Evolutionary conservation across 441 rosid species (phyloP).

Genomic region (Pelargonium citronellum): DNA sequence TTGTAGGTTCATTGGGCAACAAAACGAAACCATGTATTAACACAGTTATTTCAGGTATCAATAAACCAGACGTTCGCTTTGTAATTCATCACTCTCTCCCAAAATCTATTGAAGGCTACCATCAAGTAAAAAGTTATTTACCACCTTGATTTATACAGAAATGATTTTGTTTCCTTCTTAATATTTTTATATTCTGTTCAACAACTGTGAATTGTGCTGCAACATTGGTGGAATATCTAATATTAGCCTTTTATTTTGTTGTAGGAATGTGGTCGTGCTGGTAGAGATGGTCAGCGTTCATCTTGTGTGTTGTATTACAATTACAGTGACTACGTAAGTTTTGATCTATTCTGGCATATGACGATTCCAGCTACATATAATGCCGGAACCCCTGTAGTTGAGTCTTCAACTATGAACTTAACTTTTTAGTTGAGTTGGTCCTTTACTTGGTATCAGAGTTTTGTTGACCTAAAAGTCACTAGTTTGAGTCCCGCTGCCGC

Average conservation of each 20-base stretch:
- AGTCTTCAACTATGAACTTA: no score
- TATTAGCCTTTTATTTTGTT: slow-evolving; percentile 18
- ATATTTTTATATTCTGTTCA: slow-evolving; percentile 5
- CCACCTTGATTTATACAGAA: slow-evolving; percentile 5
- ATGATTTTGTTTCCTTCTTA: slow-evolving; percentile 4
- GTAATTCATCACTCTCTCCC: slow-evolving; percentile 97
- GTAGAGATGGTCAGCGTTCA: slow-evolving; percentile 88
- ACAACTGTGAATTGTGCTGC: slow-evolving; percentile 1
- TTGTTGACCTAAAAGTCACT: no score
- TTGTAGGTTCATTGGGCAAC: slow-evolving; percentile 18
- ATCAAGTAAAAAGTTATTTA: slow-evolving; percentile 51
- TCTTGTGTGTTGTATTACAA: slow-evolving; percentile 89
- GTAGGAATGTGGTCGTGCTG: slow-evolving; percentile 99
- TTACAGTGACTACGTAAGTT: slow-evolving; percentile 87
- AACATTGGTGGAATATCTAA: neutral
- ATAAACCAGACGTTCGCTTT: slow-evolving; percentile 95
- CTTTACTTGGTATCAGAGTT: no score
- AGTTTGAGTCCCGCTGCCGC: no score
- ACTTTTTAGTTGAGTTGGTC: no score
- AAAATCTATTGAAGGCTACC: slow-evolving; percentile 95
- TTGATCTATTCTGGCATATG: neutral
- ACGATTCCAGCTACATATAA: neutral
- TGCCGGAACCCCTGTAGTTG: no score
- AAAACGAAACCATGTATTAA: slow-evolving; percentile 22
- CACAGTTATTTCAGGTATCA: slow-evolving; percentile 57